phyloP scores from a whole-genome alignment of 2,329 filamentous ascomycete genomes.

The Fusarium mangiferae region DNA sequence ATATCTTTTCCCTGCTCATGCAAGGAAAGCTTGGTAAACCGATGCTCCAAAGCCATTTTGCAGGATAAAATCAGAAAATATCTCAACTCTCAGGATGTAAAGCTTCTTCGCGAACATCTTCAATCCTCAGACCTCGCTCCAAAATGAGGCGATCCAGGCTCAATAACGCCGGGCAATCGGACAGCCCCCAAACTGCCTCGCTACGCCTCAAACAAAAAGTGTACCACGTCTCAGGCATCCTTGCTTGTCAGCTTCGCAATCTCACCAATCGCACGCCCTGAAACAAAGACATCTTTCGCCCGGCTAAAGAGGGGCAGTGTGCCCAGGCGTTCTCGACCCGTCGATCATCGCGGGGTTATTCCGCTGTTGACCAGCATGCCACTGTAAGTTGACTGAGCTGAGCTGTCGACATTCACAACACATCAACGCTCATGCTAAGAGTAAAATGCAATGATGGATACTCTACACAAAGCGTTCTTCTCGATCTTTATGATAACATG shows the following conservation, averaged over 20 bases:
- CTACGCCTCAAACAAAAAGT: not conserved
- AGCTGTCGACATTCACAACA: not conserved
- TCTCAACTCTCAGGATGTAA: not conserved
- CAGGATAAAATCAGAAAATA: fast-evolving
- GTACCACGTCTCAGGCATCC: not conserved
- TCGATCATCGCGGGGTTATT: constrained; percentile 9
- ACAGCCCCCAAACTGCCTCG: not conserved
- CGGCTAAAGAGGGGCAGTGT: not conserved
- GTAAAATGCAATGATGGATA: not conserved
- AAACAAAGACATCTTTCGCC: constrained; percentile 7
- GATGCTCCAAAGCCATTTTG: constrained; percentile 14
- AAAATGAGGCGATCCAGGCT: not conserved
- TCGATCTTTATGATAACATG: constrained; percentile 15
- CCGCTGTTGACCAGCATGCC: not conserved
- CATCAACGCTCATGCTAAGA: not conserved
- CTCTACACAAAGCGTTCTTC: constrained; percentile 15
- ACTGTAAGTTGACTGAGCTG: not conserved
- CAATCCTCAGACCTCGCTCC: fast-evolving
- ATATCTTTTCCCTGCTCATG: constrained; percentile 17
- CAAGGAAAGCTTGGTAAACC: not conserved
- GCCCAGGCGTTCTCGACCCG: constrained; percentile 7
- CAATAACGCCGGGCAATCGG: not conserved
- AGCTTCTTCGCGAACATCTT: not conserved
- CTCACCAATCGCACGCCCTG: not conserved
- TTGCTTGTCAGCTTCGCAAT: not conserved